Evolutionary conservation across 768 basidiomycete species (phyloP).

Genomic region (Leccinum variicolor): DNA sequence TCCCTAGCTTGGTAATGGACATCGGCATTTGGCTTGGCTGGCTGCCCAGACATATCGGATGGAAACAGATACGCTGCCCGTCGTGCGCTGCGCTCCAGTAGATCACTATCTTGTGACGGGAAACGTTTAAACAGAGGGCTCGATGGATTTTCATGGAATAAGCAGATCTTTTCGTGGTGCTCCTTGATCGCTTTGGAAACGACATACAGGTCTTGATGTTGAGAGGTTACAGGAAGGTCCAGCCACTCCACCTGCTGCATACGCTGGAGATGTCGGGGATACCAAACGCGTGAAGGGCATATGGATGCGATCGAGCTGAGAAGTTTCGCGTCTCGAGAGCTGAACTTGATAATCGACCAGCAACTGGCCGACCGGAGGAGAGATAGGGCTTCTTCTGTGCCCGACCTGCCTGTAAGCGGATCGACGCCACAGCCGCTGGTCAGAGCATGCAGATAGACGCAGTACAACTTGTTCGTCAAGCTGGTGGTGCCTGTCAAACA

Average conservation of each 20-base stretch:
- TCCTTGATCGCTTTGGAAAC: slow-evolving; percentile 25
- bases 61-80: slow-evolving; percentile 13
- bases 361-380: slow-evolving; percentile 36
- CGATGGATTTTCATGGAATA: slow-evolving; percentile 3
- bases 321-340: slow-evolving; percentile 24
- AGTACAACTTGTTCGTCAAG: slow-evolving; percentile 31
- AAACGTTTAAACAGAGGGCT: neutral
- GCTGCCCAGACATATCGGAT: neutral
- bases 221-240: slow-evolving; percentile 20
- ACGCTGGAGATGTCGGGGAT: slow-evolving; percentile 22
- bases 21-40: neutral
- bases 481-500: slow-evolving; percentile 23
- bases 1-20: slow-evolving; percentile 10
- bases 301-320: slow-evolving; percentile 32
- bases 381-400: slow-evolving; percentile 41
- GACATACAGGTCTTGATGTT: slow-evolving; percentile 25
- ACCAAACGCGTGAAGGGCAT: slow-evolving; percentile 24
- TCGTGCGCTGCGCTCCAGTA: slow-evolving; percentile 13
- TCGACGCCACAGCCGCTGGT: slow-evolving; percentile 40
- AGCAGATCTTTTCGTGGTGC: slow-evolving; percentile 11
- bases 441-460: slow-evolving; percentile 42
- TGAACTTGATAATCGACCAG: slow-evolving; percentile 37
- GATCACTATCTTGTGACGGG: neutral
- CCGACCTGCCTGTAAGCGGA: slow-evolving; percentile 42
- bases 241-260: slow-evolving; percentile 40